Evolutionary conservation across 2,329 filamentous ascomycete genomes (phyloP).

Genomic region (Tolypocladium tundrense): DNA sequence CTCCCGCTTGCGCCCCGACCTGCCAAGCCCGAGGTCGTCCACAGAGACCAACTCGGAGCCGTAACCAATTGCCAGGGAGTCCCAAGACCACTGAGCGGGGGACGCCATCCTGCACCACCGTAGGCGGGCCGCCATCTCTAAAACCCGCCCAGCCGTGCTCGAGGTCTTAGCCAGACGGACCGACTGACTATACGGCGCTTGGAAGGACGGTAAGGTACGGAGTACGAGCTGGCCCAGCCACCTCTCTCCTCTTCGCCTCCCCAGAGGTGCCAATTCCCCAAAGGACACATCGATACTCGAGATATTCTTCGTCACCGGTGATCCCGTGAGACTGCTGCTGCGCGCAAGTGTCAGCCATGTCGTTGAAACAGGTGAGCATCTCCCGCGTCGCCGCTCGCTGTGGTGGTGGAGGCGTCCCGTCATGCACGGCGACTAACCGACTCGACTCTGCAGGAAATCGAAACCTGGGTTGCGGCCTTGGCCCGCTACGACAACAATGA

Average conservation of each 20-base stretch:
- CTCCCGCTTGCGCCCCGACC: conserved; percentile 1
- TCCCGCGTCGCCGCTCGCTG: neutral
- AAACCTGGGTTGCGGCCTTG: conserved; percentile 92
- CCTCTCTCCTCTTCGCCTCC: neutral
- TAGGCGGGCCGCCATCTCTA: neutral
- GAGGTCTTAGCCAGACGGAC: neutral
- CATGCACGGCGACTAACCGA: neutral
- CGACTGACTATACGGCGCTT: neutral
- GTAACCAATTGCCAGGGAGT: neutral
- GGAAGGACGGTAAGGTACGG: neutral
- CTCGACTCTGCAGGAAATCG: conserved; percentile 66
- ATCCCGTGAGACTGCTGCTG: neutral
- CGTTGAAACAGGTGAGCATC: conserved; percentile 47
- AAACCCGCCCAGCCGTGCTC: neutral
- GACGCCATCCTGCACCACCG: neutral
- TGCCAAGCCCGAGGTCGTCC: neutral
- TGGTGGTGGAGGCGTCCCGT: neutral
- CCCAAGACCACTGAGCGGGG: neutral
- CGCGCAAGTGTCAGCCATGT: conserved; percentile 32
- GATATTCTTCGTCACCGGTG: neutral
- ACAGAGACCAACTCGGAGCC: neutral
- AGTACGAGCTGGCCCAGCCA: neutral
- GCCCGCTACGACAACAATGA: conserved; percentile 93
- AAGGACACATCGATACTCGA: neutral
- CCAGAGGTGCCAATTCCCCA: neutral